These are phyloP conservation scores for Russula dissimulans DNA, from an alignment of 768 basidiomycete genomes.

Conservation along the genomic window DNA sequence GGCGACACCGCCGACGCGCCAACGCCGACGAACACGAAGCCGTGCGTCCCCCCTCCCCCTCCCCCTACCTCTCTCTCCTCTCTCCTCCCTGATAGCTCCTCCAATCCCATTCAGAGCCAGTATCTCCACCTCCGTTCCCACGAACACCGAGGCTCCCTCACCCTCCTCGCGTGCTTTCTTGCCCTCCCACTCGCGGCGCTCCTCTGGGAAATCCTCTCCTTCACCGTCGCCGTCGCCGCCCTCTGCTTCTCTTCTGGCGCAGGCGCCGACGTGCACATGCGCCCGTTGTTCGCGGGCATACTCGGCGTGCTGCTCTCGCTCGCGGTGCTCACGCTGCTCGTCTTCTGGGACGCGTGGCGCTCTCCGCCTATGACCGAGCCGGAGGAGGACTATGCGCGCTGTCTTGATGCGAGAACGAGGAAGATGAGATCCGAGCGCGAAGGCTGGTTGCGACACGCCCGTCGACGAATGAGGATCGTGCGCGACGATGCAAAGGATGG, in stretches of 20 bases:
- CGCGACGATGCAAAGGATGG: background rate
- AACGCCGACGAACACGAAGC: conserved; percentile 12
- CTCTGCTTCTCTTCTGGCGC: background rate
- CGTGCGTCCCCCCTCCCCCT: background rate
- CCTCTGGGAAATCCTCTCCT: conserved; percentile 6
- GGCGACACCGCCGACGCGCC: conserved; percentile 20
- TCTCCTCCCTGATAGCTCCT: too few relatives aligned
- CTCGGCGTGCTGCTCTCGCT: background rate
- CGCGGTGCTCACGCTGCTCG: background rate
- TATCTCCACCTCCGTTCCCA: background rate
- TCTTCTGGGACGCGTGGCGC: conserved; percentile 13
- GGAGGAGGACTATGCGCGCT: conserved; percentile 2
- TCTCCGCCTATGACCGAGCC: conserved; percentile 6
- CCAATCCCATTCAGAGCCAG: background rate
- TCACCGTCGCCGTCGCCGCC: background rate
- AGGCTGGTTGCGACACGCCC: background rate
- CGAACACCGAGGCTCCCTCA: background rate
- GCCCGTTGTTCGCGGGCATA: background rate
- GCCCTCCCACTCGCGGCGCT: conserved; percentile 7
- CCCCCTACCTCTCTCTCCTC: too few relatives aligned
- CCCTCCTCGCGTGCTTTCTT: background rate
- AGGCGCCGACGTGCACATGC: background rate
- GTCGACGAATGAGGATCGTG: background rate
- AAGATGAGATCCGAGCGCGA: background rate
- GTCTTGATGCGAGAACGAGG: background rate